Percentiles rank a stretch among this genome's conserved stretches.
Conservation (phyloP, 768 basidiomycete genomes). For the Lactifluus piperatus region DNA sequence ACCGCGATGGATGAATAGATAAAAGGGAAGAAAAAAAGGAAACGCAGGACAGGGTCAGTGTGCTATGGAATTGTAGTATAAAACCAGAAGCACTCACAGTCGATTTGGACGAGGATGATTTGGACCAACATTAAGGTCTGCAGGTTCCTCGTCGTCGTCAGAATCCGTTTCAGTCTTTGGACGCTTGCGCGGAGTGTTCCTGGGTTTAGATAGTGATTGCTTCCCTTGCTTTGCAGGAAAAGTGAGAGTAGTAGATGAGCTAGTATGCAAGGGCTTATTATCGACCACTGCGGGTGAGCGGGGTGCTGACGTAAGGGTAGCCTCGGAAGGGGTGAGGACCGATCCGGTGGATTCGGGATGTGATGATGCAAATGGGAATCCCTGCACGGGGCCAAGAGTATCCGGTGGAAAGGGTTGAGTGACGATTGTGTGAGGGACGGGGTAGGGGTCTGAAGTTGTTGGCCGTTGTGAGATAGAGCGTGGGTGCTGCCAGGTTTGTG, state of each 20-base stretch:
- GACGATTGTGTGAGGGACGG: background rate
- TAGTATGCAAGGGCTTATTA: constrained; percentile 1
- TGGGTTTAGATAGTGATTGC: background rate
- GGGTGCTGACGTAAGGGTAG: background rate
- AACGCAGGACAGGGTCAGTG: background rate
- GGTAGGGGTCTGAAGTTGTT: background rate
- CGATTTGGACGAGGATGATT: constrained; percentile 5
- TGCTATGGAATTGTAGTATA: background rate
- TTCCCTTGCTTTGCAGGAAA: background rate
- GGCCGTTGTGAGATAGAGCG: background rate
- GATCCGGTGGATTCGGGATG: background rate
- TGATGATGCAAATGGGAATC: background rate
- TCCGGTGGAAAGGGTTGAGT: background rate
- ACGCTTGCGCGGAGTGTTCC: background rate
- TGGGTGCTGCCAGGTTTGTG: background rate
- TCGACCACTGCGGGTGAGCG: constrained; percentile 5
- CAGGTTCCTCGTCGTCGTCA: constrained; percentile 3
- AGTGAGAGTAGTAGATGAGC: background rate
- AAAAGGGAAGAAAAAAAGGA: background rate
- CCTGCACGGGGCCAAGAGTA: background rate
- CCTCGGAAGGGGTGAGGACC: constrained; percentile 1
- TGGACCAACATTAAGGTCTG: background rate
- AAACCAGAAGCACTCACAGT: constrained; percentile 5
- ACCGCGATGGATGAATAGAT: background rate
- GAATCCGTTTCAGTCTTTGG: constrained; percentile 4